A percentile compares a stretch with the other conserved stretches of the same genome.
Evolutionary conservation across 1,284 basidiomycete genomes (phyloP).

Genomic region (Stereum hirsutum): DNA sequence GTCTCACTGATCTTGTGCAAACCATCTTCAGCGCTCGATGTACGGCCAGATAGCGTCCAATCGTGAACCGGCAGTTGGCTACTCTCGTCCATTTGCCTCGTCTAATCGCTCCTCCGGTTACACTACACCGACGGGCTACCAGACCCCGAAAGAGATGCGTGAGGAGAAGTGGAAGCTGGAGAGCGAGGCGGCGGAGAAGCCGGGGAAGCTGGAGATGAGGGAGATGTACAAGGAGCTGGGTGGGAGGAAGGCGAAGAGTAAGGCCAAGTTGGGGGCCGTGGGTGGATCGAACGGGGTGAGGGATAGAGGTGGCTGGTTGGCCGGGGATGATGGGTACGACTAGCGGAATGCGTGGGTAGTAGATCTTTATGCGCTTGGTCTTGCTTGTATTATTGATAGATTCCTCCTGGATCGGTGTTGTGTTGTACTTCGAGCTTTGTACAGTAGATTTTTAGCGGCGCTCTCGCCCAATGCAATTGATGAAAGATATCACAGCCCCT

Average conservation of each 20-base stretch:
- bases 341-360: no score
- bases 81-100: slow-evolving; percentile 23
- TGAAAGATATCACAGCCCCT: no score
- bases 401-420: no score
- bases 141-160: slow-evolving; percentile 68
- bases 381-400: background rate
- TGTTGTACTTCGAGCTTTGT: no score
- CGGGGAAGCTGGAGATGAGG: slow-evolving; percentile 76
- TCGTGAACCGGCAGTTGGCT: slow-evolving; percentile 32
- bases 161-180: slow-evolving; percentile 68
- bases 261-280: slow-evolving; percentile 39
- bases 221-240: slow-evolving; percentile 85
- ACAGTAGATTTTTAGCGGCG: no score
- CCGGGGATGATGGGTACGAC: slow-evolving; percentile 11
- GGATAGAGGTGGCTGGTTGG: slow-evolving; percentile 60
- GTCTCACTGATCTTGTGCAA: background rate
- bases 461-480: no score
- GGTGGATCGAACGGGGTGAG: slow-evolving; percentile 45
- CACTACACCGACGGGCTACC: slow-evolving; percentile 53
- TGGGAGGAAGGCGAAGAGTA: slow-evolving; percentile 63
- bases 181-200: slow-evolving; percentile 39
- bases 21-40: slow-evolving; percentile 38
- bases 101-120: slow-evolving; percentile 32
- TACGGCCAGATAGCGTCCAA: slow-evolving; percentile 40
- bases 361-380: background rate